Conservation (phyloP, 192 early-diverging fungal species). For the Mycoemilia scoparia region DNA sequence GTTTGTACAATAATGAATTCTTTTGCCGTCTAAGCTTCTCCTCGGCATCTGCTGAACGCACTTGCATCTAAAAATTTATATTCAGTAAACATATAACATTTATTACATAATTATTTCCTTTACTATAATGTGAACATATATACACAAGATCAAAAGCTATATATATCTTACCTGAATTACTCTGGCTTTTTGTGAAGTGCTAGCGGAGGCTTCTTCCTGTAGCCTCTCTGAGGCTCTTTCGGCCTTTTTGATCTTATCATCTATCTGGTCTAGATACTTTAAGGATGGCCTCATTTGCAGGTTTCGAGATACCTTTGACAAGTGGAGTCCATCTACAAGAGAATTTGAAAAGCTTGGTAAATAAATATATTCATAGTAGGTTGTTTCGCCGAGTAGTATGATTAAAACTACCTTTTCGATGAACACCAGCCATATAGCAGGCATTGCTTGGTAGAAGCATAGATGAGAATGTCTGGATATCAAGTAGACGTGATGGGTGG, state of each 20-base stretch:
- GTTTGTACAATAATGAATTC: constrained; percentile 32
- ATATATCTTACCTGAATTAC: too few relatives aligned
- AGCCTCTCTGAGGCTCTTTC: too few relatives aligned
- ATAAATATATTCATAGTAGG: not conserved
- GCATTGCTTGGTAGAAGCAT: constrained; percentile 55
- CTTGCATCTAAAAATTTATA: too few relatives aligned
- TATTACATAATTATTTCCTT: too few relatives aligned
- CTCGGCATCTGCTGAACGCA: constrained; percentile 41
- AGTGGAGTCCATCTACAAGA: constrained; percentile 55
- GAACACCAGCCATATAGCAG: constrained; percentile 66
- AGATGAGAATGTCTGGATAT: constrained; percentile 64
- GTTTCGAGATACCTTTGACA: constrained; percentile 53
- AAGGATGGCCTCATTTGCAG: constrained; percentile 79
- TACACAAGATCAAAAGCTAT: too few relatives aligned
- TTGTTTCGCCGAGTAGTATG: not conserved
- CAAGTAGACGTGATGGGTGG: constrained; percentile 56
- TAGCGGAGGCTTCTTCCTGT: too few relatives aligned
- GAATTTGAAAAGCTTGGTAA: constrained; percentile 1
- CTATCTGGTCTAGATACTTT: constrained; percentile 78
- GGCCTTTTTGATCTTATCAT: constrained; percentile 67
- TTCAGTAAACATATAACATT: too few relatives aligned
- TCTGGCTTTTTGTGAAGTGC: too few relatives aligned
- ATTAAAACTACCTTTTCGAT: constrained; percentile 39
- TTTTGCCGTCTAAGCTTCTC: constrained; percentile 39
- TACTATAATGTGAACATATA: too few relatives aligned